Evolutionary conservation across 768 basidiomycete genomes (phyloP).

Genomic region (Lactifluus pinguis): DNA sequence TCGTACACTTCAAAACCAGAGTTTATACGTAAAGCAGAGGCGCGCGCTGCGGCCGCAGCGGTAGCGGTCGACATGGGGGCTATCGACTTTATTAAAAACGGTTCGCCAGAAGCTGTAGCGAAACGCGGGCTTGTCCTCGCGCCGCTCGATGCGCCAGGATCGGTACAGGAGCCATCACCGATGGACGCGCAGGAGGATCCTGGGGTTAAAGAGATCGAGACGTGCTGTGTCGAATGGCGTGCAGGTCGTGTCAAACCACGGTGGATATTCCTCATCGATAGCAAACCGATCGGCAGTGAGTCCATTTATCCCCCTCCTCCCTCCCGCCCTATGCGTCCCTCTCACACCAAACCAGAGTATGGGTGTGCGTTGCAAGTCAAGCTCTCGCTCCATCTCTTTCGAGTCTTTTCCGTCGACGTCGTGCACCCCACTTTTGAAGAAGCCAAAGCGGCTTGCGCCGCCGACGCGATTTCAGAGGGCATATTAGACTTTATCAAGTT

Average conservation of each 20-base stretch:
- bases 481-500: constrained; percentile 50
- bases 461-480: constrained; percentile 42
- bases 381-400: constrained; percentile 40
- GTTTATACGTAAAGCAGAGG: constrained; percentile 41
- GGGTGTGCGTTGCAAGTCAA: constrained; percentile 52
- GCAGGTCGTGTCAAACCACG: constrained; percentile 40
- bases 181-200: constrained; percentile 13
- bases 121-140: constrained; percentile 29
- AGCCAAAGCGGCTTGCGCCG: constrained; percentile 48
- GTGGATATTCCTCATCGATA: constrained; percentile 44
- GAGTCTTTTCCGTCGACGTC: constrained; percentile 44
- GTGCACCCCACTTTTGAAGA: constrained; percentile 31
- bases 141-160: constrained; percentile 22
- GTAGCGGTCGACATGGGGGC: constrained; percentile 53
- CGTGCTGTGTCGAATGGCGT: constrained; percentile 47
- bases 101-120: constrained; percentile 32
- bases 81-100: constrained; percentile 45
- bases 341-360: constrained; percentile 18
- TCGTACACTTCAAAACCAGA: constrained; percentile 44
- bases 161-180: constrained; percentile 6
- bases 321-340: not conserved
- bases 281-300: constrained; percentile 36
- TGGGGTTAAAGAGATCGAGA: constrained; percentile 38
- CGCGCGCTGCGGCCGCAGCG: constrained; percentile 42
- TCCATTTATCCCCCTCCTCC: not conserved